These are phyloP conservation scores for Neurospora sp. DNA, from an alignment of 495 filamentous ascomycete genomes.

Conservation along the genomic window DNA sequence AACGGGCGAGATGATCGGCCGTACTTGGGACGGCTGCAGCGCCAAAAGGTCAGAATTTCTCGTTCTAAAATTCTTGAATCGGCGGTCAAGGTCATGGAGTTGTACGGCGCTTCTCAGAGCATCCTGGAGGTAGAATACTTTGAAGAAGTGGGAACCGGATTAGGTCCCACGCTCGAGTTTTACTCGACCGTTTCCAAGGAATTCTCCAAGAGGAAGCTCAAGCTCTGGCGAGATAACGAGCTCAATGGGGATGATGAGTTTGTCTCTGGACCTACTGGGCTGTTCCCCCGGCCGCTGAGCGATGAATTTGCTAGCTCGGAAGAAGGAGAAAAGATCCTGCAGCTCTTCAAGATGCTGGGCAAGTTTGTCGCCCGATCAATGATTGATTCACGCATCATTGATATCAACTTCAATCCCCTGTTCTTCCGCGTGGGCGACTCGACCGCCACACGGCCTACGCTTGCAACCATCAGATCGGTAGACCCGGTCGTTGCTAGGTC, in stretches of 20 bases:
- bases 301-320: conserved; percentile 63
- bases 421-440: conserved; percentile 91
- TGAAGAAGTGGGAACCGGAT: conserved; percentile 93
- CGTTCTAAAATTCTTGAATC: conserved; percentile 89
- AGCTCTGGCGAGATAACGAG: conserved; percentile 91
- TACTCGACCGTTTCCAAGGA: conserved; percentile 97
- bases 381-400: conserved; percentile 97
- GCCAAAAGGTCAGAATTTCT: conserved; percentile 96
- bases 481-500: conserved; percentile 80
- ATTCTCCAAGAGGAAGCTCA: conserved; percentile 92
- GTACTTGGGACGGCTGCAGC: conserved; percentile 86
- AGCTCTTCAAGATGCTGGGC: conserved; percentile 87
- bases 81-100: conserved; percentile 98
- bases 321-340: conserved; percentile 70
- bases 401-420: conserved; percentile 93
- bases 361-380: conserved; percentile 97
- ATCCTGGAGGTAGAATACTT: conserved; percentile 98
- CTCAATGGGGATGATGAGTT: conserved; percentile 66
- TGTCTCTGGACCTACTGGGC: conserved; percentile 72
- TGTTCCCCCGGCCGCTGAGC: conserved; percentile 92
- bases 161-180: conserved; percentile 96
- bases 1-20: conserved; percentile 83
- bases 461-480: conserved; percentile 86
- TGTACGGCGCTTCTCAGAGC: conserved; percentile 92
- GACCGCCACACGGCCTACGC: conserved; percentile 66